phyloP scores from a whole-genome alignment of 805 yeast genomes.

The Novakomyces olei region DNA sequence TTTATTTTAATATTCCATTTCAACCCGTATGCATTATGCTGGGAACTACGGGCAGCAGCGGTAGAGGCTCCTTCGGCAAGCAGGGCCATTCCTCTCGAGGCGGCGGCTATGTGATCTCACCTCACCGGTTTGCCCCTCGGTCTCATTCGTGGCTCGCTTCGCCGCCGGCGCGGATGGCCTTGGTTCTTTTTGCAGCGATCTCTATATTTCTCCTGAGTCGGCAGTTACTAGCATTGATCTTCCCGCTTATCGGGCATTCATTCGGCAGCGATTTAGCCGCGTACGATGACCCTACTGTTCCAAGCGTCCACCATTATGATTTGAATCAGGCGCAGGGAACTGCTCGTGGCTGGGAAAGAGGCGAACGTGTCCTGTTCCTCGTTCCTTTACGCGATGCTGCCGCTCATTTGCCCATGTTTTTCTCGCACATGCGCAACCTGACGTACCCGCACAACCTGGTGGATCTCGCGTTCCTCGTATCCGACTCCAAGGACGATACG shows the following conservation, averaged over 20 bases:
- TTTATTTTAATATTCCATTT: too few relatives aligned
- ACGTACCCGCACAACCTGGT: conserved; percentile 46
- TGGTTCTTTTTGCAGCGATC: conserved; percentile 2
- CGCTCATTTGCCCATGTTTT: conserved; percentile 72
- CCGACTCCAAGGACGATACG: conserved; percentile 79
- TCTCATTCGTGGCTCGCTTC: neutral
- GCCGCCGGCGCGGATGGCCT: neutral
- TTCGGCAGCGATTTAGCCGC: neutral
- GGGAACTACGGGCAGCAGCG: too few relatives aligned
- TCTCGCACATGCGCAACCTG: conserved; percentile 53
- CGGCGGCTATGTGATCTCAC: neutral
- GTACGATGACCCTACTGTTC: neutral
- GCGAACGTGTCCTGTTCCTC: conserved; percentile 60
- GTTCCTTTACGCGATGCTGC: conserved; percentile 89
- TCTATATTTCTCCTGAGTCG: neutral
- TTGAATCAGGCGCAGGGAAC: conserved; percentile 41
- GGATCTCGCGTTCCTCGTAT: conserved; percentile 58
- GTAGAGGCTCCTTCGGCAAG: too few relatives aligned
- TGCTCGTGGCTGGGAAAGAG: conserved; percentile 52
- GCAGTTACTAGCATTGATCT: neutral
- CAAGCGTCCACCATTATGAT: conserved; percentile 47
- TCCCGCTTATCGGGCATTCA: neutral
- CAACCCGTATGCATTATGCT: too few relatives aligned
- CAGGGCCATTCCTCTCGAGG: too few relatives aligned
- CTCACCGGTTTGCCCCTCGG: conserved; percentile 1